These are phyloP conservation scores for Quercus aquifolioides DNA, from an alignment of 306 rosid species.

Conservation along the genomic window DNA sequence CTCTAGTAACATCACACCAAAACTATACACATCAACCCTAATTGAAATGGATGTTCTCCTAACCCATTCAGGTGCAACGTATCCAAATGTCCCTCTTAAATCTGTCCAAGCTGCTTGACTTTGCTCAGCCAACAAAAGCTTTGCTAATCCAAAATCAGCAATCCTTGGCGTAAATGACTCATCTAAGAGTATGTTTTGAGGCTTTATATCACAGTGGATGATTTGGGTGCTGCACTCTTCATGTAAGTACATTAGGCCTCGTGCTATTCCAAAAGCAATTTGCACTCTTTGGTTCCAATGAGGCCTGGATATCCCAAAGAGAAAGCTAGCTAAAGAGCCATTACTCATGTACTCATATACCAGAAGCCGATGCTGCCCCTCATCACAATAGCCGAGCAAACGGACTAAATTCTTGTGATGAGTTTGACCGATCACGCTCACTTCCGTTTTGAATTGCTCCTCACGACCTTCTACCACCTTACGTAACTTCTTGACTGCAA, in stretches of 20 bases:
- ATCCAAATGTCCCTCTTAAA: constrained; percentile 33
- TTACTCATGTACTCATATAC: constrained; percentile 18
- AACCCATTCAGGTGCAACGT: constrained; percentile 25
- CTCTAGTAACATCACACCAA: constrained; percentile 18
- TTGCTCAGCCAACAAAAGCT: constrained; percentile 31
- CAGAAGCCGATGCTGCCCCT: constrained; percentile 1
- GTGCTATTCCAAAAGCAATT: constrained; percentile 7
- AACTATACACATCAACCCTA: constrained; percentile 26
- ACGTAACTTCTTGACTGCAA: constrained; percentile 44
- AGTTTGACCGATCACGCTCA: constrained; percentile 27
- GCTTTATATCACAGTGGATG: constrained; percentile 24
- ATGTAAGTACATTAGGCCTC: constrained; percentile 16
- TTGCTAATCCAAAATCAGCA: constrained; percentile 30
- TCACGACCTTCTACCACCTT: constrained; percentile 30
- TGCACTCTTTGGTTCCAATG: constrained; percentile 18
- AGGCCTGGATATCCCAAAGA: constrained; percentile 16
- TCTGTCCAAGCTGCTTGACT: constrained; percentile 15
- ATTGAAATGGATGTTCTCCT: neutral
- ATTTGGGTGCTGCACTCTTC: constrained; percentile 12
- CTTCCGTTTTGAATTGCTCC: constrained; percentile 33
- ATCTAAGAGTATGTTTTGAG: constrained; percentile 25
- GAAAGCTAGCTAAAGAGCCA: constrained; percentile 14
- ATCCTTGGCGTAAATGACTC: constrained; percentile 2
- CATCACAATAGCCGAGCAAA: constrained; percentile 19
- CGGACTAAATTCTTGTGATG: constrained; percentile 31